Evolutionary conservation across 768 basidiomycete genomes (phyloP), one percentile per base, ranked within the genome.

Genomic region (Mycena capillaripes): DNA sequence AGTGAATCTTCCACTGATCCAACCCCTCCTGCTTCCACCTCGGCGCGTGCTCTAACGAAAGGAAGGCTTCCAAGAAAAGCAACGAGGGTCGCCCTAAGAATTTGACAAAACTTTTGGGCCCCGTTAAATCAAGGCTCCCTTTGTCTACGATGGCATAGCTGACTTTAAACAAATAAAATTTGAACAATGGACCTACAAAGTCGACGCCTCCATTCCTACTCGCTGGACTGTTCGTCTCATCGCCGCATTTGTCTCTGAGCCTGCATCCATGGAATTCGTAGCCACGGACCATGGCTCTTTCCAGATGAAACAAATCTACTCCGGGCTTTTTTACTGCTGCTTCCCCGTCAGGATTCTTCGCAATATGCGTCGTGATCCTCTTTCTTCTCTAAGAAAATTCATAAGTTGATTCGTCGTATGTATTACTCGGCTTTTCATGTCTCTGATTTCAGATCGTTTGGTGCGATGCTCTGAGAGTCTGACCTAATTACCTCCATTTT

Each of bases 251-350:
- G 64, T 55, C 30, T 65, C 64, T 53, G 64, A 52, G 19, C 36
- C 64, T 12, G 34, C 52, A 5, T 65, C 53, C 27, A 65, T 65
- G 64, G 64, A 65, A n/a, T 65, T 65, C 19, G 38, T 65, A 16
- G 53, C 64, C 0, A 42, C 34, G 14, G 59, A 61, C 29, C 40
- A 29, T 17, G 25, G 59, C 19, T 61, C 59, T 36, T 64, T 36
- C 48, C 36, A 52, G 32, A 53, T 64, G 62, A 64, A 64, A 36
- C 62, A 64, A 64, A 53, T 64, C 3, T 53, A 64, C 34, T n/a
- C 62, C n/a, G 62, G 62, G 8, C 48, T 64, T 17, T 64, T 64
- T 27, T 32, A 53, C 36, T 64, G 53, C 46, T 52, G 50, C 32
- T 52, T 64, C 21, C 62, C 50, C 19, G 34, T 63, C 11, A 50